A percentile compares a stretch with the other conserved stretches of the same genome.
phyloP scores from a whole-genome alignment of 108 stramenopile genomes.

The Nitzschia sp. region DNA sequence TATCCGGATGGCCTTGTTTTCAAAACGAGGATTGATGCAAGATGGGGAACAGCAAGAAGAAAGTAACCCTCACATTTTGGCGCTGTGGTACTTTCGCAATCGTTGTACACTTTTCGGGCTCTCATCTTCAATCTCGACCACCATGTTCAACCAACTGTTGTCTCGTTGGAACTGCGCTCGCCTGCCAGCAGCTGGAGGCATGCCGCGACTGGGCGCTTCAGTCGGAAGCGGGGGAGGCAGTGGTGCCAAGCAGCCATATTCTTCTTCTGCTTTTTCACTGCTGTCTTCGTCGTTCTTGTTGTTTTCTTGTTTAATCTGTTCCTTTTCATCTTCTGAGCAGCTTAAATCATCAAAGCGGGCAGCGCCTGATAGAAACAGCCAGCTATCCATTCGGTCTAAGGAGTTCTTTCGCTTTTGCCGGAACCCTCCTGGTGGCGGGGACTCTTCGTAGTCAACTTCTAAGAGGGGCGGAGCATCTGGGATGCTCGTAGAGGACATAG shows the following conservation, averaged over 20 bases:
- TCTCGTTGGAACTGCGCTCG: background rate
- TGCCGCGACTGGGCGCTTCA: background rate
- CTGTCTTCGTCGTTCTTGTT: background rate
- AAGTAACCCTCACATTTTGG: too few species aligned
- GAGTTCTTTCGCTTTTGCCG: background rate
- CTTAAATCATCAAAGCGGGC: background rate
- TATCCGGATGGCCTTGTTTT: too few species aligned
- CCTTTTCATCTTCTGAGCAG: background rate
- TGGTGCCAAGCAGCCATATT: background rate
- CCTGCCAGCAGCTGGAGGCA: background rate
- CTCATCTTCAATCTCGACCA: too few species aligned
- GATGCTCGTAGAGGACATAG: too few species aligned
- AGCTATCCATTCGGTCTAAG: background rate
- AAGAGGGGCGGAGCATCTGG: too few species aligned
- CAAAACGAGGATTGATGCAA: too few species aligned
- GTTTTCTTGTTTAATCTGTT: too few species aligned
- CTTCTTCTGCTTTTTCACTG: background rate
- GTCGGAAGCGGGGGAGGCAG: background rate
- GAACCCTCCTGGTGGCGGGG: too few species aligned
- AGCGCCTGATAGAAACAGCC: background rate
- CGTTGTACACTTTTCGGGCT: background rate
- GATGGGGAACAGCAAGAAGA: too few species aligned
- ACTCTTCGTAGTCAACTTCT: too few species aligned
- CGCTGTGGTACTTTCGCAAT: background rate
- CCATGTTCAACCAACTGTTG: slow-evolving; percentile 9